phyloP scores from a whole-genome alignment of 441 rosid species.

The Populus trichocarpa region DNA sequence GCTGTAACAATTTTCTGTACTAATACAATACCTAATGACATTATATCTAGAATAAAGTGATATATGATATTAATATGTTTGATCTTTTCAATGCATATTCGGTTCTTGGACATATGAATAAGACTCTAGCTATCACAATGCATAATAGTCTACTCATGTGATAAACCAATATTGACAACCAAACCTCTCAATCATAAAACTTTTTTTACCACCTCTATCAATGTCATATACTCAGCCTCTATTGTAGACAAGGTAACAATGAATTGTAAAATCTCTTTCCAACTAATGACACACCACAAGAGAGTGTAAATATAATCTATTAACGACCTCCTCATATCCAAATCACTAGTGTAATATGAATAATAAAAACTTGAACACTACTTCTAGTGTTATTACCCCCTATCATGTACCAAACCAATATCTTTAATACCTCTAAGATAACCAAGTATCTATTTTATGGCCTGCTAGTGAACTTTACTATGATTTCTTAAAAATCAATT shows the following conservation, averaged over 20 bases:
- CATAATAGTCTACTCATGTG: neutral
- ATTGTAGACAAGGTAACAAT: neutral
- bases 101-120: neutral
- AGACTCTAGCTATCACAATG: neutral
- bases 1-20: neutral
- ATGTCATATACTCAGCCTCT: too few relatives aligned
- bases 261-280: neutral
- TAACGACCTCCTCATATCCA: neutral
- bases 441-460: conserved; percentile 8
- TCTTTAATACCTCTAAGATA: neutral
- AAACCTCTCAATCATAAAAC: neutral
- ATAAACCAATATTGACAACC: neutral
- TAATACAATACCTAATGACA: neutral
- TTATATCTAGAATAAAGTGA: neutral
- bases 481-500: neutral
- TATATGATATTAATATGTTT: neutral
- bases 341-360: neutral
- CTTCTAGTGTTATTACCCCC: too few relatives aligned
- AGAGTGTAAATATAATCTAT: neutral
- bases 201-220: too few relatives aligned
- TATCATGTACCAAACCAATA: neutral
- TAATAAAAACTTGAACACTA: neutral
- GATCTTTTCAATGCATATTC: neutral
- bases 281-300: neutral
- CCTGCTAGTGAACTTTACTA: neutral